Evolutionary conservation across 2,329 filamentous ascomycete species (phyloP).

Genomic region (Coniella lustricola): DNA sequence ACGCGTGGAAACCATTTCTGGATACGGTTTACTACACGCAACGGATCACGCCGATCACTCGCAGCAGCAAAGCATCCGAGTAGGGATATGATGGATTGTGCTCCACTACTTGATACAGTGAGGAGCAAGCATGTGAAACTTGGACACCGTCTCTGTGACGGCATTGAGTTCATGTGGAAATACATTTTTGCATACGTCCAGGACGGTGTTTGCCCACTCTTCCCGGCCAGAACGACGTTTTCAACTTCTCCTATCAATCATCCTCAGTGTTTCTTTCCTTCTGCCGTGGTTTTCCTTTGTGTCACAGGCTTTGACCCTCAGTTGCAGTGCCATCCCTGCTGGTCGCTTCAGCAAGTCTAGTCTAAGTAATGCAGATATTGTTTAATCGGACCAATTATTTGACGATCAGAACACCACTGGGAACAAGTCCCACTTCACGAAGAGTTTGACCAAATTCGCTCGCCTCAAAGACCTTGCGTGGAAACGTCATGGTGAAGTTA

Average conservation of each 20-base stretch:
- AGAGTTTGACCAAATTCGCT: slow-evolving; percentile 82
- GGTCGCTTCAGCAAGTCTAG: too few relatives aligned
- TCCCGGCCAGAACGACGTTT: too few relatives aligned
- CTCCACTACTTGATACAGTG: neutral
- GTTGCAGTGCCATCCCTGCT: too few relatives aligned
- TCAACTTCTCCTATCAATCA: too few relatives aligned
- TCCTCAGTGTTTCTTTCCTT: too few relatives aligned
- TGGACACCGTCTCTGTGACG: neutral
- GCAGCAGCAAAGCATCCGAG: too few relatives aligned
- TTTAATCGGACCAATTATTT: slow-evolving; percentile 34
- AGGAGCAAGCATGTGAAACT: neutral
- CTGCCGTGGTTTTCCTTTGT: too few relatives aligned
- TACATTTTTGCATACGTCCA: neutral
- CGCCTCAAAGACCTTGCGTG: slow-evolving; percentile 69
- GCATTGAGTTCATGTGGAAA: neutral
- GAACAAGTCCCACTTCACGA: slow-evolving; percentile 84
- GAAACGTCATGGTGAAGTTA: slow-evolving; percentile 81
- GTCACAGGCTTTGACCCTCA: too few relatives aligned
- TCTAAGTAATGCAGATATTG: neutral
- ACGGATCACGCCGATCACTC: too few relatives aligned
- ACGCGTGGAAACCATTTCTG: too few relatives aligned
- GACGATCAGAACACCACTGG: slow-evolving; percentile 83
- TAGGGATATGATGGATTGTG: neutral
- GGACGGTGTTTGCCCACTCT: neutral
- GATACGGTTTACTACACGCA: too few relatives aligned